Evolutionary conservation across 106 monocot genomes (phyloP), one percentile per base, ranked within the genome.

Genomic region (Xerophyta viscosa): DNA sequence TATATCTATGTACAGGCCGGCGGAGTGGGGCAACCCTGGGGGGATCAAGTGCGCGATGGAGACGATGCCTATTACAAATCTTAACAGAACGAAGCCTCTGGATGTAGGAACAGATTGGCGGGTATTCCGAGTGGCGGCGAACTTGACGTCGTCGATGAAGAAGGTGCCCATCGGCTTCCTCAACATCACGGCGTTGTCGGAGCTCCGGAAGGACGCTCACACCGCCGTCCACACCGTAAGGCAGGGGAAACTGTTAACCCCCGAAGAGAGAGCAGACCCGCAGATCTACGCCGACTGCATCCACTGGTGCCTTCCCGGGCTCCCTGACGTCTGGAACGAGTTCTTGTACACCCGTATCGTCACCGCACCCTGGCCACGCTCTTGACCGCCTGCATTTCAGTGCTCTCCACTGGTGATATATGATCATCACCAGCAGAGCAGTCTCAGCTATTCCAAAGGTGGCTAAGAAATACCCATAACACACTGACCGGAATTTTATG

Each of bases 21-120:
- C 41, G 37, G 73, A 74, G 15, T 88, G 93, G 93, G 73, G 67
- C 43, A 81, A 93, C 56, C 74, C 80, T 4, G 56, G 68, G 4
- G 87, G 83, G 27, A 87, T 83, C 47, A 87, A 87, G 41, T 93
- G 93, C 29, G 80, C 87, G 6, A 60, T 65, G 62, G 88, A 93
- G 75, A 93, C 84, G 7, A 4, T 57, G 37, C 93, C 88, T 5
- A 63, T 84, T n/a, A n/a, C n/a, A n/a, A n/a, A n/a, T 17, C 22
- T 54, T 29, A 81, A 81, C 64, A 18, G 21, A 33, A 75, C 71
- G 15, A 14, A 23, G 17, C 71, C 68, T 42, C 66, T 69, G 9
- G 41, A 74, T 58, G 80, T 87, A 9, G 93, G 93, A 18, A 84
- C 93, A 0, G 93, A 93, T 53, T 66, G 77, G 74, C 61, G 87